Base-by-base conservation (phyloP, 1,284 basidiomycete species). In the Ustilago vetiveriae region DNA sequence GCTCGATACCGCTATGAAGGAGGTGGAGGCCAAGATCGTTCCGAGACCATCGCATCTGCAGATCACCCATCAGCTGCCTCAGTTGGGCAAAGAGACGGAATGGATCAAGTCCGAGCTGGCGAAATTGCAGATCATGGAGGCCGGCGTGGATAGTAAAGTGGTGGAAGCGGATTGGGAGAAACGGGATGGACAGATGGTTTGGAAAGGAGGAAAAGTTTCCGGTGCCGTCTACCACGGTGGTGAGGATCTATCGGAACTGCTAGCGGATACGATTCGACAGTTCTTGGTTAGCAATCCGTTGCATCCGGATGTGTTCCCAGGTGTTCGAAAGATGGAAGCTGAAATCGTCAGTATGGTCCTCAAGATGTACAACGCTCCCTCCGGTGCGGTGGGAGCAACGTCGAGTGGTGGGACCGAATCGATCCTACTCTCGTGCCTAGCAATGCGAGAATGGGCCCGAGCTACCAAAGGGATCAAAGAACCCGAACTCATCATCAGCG, bases 401-500 rank as follows among this genome's bases (percentile, higher is more conserved):
- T 98, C 95, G 0, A 91, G 90, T 0, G 95, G 95, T 19, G 95
- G 96, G 3, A 98, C 95, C 0, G 95, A 98, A 82, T 93, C 91
- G 14, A 98, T 98, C 75, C 85, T 95, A 48, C 92, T 94, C 92
- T 88, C 93, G 4, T 88, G 93, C 74, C 95, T 97, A 85, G 90
- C 94, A 0, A 89, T 97, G 83, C 88, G 94, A 24, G 94, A 98
- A 73, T 97, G 94, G 92, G 95, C 91, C 1, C 84, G 86, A 23
- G 87, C 85, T 2, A 88, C 88, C 36, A 95, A 94, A 82, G 91
- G 92, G 6, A 92, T 98, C 78, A 92, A 87, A 0, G 87, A 91
- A 65, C 95, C 95, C 0, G 95, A 98, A 82, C 93, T 98, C 91
- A 86, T 98, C 63, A 84, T 97, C 8, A 90, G 93, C 0, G 85